Evolutionary conservation across 768 basidiomycete genomes (phyloP), one percentile per base, ranked within the genome.

Genomic region (Kondoa malvinella): DNA sequence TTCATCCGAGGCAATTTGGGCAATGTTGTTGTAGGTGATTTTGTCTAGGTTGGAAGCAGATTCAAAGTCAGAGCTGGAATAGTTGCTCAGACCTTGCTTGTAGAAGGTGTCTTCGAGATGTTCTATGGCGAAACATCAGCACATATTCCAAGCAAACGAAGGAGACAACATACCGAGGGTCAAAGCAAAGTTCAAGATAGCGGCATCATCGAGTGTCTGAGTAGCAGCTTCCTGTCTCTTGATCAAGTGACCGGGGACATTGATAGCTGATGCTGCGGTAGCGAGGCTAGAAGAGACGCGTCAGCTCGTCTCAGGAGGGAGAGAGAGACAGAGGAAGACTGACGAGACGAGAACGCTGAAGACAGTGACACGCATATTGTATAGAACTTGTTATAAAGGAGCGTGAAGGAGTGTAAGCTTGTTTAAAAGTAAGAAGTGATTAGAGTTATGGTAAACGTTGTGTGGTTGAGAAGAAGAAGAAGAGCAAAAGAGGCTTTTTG

Each of bases 121-220:
- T 25, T 61, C 59, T 27, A 16, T 25, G 30, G 63, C 21, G n/a
- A 34, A 17, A 27, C n/a, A 64, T 15, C 29, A 27, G 4, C 14
- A 15, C 15, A 34, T 8, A 12, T 25, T n/a, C 21, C 63, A n/a
- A 12, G n/a, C 4, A 15, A 34, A 64, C 27, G 30, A 50, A 25
- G 31, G 25, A 16, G 31, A 8, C 12, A 64, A 64, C 34, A 4
- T 14, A 64, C 29, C 29, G 12, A 64, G 31, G 31, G 63, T 64
- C 34, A 64, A 50, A n/a, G 63, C 63, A 32, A 26, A 64, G 50
- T 50, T 40, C 60, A 68, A n/a, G 40, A 40, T 40, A 32, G 26
- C 32, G 3, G 33, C 31, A 34, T 65, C 33, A 29, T 60, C 30
- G 14, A 60, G 25, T 14, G n/a, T 31, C 58, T 31, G 30, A 60